phyloP scores from a whole-genome alignment of 768 basidiomycete species.

The Hypsizygus marmoreus region DNA sequence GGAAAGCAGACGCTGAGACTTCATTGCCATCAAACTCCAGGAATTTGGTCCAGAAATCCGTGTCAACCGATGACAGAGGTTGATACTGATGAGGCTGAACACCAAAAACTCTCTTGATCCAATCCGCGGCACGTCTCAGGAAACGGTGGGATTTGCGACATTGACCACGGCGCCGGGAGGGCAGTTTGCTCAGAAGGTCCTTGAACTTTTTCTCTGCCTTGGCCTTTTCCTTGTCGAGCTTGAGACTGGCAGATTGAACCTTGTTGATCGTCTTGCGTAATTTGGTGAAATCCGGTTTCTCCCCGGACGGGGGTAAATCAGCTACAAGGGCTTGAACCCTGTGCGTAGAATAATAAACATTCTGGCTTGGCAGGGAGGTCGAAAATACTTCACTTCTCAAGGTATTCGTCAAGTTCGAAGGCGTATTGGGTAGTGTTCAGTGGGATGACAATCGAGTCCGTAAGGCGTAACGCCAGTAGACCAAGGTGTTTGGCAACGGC shows the following conservation, averaged over 20 bases:
- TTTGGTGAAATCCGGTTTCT: slow-evolving; percentile 38
- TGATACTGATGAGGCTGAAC: slow-evolving; percentile 29
- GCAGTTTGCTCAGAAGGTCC: slow-evolving; percentile 44
- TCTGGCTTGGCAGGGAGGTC: background rate
- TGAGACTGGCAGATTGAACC: slow-evolving; percentile 51
- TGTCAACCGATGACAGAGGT: slow-evolving; percentile 5
- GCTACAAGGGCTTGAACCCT: slow-evolving; percentile 55
- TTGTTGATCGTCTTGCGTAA: slow-evolving; percentile 48
- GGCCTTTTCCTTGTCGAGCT: slow-evolving; percentile 60
- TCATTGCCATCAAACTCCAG: slow-evolving; percentile 25
- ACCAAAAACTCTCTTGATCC: slow-evolving; percentile 41
- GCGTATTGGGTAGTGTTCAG: slow-evolving; percentile 80
- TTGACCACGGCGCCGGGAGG: slow-evolving; percentile 24
- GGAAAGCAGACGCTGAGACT: slow-evolving; percentile 1
- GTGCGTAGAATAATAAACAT: slow-evolving; percentile 1
- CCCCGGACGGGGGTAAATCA: slow-evolving; percentile 14
- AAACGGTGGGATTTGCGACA: slow-evolving; percentile 24
- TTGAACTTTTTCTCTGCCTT: slow-evolving; percentile 55
- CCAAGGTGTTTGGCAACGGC: slow-evolving; percentile 71
- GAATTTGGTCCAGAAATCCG: slow-evolving; percentile 35
- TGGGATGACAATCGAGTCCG: slow-evolving; percentile 66
- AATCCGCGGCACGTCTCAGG: slow-evolving; percentile 27
- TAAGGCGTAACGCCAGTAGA: slow-evolving; percentile 59
- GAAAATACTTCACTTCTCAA: slow-evolving; percentile 47
- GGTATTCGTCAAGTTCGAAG: slow-evolving; percentile 62